phyloP scores from a whole-genome alignment of 2,329 filamentous ascomycete species.

The Ustulina deusta region DNA sequence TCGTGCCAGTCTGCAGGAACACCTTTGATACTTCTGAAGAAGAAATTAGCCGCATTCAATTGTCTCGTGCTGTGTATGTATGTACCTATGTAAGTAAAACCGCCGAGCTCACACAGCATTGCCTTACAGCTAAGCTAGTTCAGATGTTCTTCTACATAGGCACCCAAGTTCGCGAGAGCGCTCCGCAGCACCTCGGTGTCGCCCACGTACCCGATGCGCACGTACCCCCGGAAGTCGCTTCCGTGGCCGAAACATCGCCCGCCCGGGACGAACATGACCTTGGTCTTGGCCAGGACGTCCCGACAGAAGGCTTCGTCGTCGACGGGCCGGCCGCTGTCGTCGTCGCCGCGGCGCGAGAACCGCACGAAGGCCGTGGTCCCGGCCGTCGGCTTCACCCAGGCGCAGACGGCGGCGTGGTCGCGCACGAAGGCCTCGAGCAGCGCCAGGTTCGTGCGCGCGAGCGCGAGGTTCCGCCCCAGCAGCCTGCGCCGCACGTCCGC shows the following conservation, averaged over 20 bases:
- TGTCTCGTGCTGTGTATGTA: too few species aligned
- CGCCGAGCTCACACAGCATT: neutral
- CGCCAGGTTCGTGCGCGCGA: conserved; percentile 71
- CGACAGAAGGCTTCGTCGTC: conserved; percentile 80
- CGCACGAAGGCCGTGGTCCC: conserved; percentile 84
- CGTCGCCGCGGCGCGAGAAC: conserved; percentile 69
- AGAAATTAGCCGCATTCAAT: neutral
- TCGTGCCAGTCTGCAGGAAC: neutral
- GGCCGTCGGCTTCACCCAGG: conserved; percentile 78
- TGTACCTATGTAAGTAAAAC: neutral
- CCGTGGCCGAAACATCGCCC: conserved; percentile 75
- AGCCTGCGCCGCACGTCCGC: conserved; percentile 55
- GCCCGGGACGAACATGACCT: conserved; percentile 81
- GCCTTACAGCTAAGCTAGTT: neutral
- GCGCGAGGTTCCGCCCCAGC: conserved; percentile 69
- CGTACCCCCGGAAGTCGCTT: conserved; percentile 72
- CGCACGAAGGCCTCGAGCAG: conserved; percentile 72
- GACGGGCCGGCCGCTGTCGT: conserved; percentile 70
- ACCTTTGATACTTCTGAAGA: neutral
- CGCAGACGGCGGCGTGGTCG: conserved; percentile 69
- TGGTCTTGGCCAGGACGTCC: conserved; percentile 74
- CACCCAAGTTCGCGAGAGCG: conserved; percentile 66
- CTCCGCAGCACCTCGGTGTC: conserved; percentile 76
- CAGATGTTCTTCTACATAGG: conserved; percentile 55
- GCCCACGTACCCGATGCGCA: conserved; percentile 81